Conservation (phyloP, 345 rosid genomes). For the Microthlaspi erraticum region DNA sequence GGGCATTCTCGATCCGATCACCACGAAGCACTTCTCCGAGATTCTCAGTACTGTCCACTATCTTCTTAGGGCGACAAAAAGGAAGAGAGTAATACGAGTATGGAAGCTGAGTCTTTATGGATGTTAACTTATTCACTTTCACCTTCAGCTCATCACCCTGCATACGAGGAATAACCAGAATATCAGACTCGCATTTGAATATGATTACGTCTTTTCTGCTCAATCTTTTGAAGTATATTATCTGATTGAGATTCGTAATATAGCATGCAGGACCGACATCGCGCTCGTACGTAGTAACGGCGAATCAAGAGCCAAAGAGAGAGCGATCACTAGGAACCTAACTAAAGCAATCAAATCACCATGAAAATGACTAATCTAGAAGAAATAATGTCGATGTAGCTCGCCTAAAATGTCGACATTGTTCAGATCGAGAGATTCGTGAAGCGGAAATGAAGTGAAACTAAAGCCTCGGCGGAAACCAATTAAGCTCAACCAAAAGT, state of each 20-base stretch:
- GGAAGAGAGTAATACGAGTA: constrained; percentile 88
- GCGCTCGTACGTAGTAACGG: constrained; percentile 3
- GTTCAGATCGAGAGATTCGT: constrained; percentile 25
- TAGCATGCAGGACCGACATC: constrained; percentile 21
- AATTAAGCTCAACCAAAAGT: neutral
- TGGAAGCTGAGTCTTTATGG: constrained; percentile 95
- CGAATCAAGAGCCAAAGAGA: neutral
- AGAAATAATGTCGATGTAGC: constrained; percentile 4
- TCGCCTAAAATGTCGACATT: constrained; percentile 31
- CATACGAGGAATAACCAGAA: constrained; percentile 14
- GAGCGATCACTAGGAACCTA: constrained; percentile 16
- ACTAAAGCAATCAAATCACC: constrained; percentile 7
- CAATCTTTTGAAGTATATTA: neutral
- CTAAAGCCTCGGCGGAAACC: constrained; percentile 9
- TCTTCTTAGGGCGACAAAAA: constrained; percentile 71
- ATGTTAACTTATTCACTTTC: constrained; percentile 93
- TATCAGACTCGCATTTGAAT: neutral
- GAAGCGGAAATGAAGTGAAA: constrained; percentile 16
- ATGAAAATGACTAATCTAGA: neutral
- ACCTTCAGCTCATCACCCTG: constrained; percentile 86
- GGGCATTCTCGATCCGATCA: constrained; percentile 95
- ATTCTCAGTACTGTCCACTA: constrained; percentile 95
- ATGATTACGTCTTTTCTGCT: neutral
- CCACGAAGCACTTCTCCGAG: constrained; percentile 99
- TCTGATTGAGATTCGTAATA: neutral